Percentiles rank a stretch among this genome's conserved stretches.
phyloP scores from a whole-genome alignment of 1,284 basidiomycete species.

The Cystobasidium pallidum region DNA sequence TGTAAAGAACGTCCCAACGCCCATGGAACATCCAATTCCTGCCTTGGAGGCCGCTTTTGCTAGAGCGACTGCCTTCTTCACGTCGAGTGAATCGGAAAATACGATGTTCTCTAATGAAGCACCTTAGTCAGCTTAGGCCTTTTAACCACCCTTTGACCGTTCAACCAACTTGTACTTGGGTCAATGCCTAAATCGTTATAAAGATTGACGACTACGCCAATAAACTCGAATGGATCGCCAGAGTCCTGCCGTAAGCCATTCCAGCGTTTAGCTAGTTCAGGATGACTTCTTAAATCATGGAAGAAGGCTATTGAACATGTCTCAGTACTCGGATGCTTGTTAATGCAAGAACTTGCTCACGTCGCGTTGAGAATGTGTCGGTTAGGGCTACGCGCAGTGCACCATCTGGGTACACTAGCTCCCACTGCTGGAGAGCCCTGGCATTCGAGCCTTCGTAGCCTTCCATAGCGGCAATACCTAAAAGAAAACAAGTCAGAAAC shows the following conservation, averaged over 20 bases:
- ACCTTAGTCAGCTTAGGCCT: too few relatives aligned
- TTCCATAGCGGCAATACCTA: conserved; percentile 70
- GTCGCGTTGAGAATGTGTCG: conserved; percentile 78
- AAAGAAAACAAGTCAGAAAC: conserved; percentile 53
- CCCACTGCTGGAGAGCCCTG: conserved; percentile 79
- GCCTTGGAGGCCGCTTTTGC: conserved; percentile 72
- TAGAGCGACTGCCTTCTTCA: conserved; percentile 71
- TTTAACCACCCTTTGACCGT: too few relatives aligned
- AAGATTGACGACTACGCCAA: conserved; percentile 68
- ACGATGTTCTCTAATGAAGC: conserved; percentile 64
- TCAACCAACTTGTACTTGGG: conserved; percentile 60
- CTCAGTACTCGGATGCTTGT: too few relatives aligned
- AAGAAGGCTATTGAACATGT: conserved; percentile 66
- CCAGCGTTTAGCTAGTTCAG: conserved; percentile 71
- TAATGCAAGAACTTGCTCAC: conserved; percentile 53
- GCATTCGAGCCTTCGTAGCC: conserved; percentile 78
- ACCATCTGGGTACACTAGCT: conserved; percentile 61
- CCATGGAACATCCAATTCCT: conserved; percentile 78
- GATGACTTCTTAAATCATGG: conserved; percentile 67
- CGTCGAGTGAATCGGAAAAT: conserved; percentile 77
- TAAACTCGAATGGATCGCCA: conserved; percentile 80
- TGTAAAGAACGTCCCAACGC: conserved; percentile 86
- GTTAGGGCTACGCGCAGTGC: conserved; percentile 75
- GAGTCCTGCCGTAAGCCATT: conserved; percentile 77
- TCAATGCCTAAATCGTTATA: conserved; percentile 72